Percentiles rank a stretch among this genome's conserved stretches.
These are phyloP conservation scores for Serendipita sp. DNA, from an alignment of 768 basidiomycete genomes.

Conservation along the genomic window DNA sequence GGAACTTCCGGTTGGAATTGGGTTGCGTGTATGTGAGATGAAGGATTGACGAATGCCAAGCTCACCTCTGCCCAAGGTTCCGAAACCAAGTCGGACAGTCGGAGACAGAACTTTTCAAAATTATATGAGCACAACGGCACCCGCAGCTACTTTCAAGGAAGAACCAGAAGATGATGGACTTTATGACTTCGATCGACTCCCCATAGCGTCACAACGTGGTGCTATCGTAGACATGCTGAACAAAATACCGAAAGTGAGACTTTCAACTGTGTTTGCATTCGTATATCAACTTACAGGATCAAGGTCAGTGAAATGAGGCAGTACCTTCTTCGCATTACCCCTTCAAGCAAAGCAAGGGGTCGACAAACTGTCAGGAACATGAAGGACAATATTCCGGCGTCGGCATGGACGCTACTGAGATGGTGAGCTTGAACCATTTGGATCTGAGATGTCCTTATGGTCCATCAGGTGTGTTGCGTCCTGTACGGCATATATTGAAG, in stretches of 20 bases:
- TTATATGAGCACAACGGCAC: background rate
- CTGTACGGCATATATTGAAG: slow-evolving; percentile 55
- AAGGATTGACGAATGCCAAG: background rate
- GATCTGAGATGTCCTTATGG: background rate
- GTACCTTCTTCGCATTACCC: slow-evolving; percentile 37
- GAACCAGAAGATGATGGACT: slow-evolving; percentile 22
- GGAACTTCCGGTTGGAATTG: slow-evolving; percentile 44
- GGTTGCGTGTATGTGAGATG: slow-evolving; percentile 31
- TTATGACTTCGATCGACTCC: slow-evolving; percentile 37
- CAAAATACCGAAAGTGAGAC: slow-evolving; percentile 32
- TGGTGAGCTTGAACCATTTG: slow-evolving; percentile 27
- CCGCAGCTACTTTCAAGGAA: background rate
- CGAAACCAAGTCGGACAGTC: background rate
- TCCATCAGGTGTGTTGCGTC: slow-evolving; percentile 46
- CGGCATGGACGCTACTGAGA: slow-evolving; percentile 49
- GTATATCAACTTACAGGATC: background rate
- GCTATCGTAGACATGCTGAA: slow-evolving; percentile 30
- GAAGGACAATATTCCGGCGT: slow-evolving; percentile 31
- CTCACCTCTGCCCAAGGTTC: background rate
- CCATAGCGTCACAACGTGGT: slow-evolving; percentile 29
- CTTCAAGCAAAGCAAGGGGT: slow-evolving; percentile 36
- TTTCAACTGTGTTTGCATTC: background rate
- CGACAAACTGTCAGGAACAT: slow-evolving; percentile 31
- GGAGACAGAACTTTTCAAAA: background rate
- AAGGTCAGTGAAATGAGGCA: slow-evolving; percentile 42